phyloP scores from a whole-genome alignment of 768 basidiomycete genomes.

The Austroboletus eburneus region DNA sequence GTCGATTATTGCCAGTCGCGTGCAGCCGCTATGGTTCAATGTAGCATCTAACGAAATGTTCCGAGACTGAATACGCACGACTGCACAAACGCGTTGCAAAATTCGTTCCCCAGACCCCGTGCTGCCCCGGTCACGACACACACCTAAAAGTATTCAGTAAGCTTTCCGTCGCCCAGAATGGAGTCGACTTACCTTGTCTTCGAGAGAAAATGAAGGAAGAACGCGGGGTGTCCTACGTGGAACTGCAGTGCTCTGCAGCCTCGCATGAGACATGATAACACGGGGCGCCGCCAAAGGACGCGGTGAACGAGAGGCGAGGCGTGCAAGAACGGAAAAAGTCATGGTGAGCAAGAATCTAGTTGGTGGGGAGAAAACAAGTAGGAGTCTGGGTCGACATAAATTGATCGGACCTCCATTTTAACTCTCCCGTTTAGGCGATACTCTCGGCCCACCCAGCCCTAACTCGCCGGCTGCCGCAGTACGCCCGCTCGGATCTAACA shows the following conservation, averaged over 20 bases:
- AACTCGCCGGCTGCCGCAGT: slow-evolving; percentile 5
- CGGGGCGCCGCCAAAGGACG: slow-evolving; percentile 14
- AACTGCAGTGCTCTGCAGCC: slow-evolving; percentile 27
- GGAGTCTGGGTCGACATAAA: slow-evolving; percentile 10
- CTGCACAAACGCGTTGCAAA: slow-evolving; percentile 86
- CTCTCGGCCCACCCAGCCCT: slow-evolving; percentile 4
- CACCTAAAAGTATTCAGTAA: slow-evolving; percentile 45
- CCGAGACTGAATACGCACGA: slow-evolving; percentile 44
- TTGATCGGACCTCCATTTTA: slow-evolving; percentile 17
- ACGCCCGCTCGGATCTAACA: slow-evolving; percentile 14
- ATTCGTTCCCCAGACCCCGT: slow-evolving; percentile 84
- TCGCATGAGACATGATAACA: slow-evolving; percentile 3
- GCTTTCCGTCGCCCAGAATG: background rate
- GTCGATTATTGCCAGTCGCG: slow-evolving; percentile 76
- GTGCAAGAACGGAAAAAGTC: slow-evolving; percentile 26
- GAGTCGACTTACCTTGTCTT: slow-evolving; percentile 53
- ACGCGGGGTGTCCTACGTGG: slow-evolving; percentile 39
- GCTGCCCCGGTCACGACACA: slow-evolving; percentile 93
- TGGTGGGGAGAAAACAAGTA: slow-evolving; percentile 10
- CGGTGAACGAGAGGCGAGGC: slow-evolving; percentile 15
- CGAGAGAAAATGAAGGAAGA: slow-evolving; percentile 74
- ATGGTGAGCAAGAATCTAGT: slow-evolving; percentile 19
- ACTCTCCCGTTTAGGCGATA: slow-evolving; percentile 6
- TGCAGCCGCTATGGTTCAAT: slow-evolving; percentile 61
- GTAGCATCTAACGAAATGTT: background rate